Percentiles rank a stretch among this genome's conserved stretches.
phyloP scores from a whole-genome alignment of 2,329 filamentous ascomycete species.

The Botryosphaeria dothidea region DNA sequence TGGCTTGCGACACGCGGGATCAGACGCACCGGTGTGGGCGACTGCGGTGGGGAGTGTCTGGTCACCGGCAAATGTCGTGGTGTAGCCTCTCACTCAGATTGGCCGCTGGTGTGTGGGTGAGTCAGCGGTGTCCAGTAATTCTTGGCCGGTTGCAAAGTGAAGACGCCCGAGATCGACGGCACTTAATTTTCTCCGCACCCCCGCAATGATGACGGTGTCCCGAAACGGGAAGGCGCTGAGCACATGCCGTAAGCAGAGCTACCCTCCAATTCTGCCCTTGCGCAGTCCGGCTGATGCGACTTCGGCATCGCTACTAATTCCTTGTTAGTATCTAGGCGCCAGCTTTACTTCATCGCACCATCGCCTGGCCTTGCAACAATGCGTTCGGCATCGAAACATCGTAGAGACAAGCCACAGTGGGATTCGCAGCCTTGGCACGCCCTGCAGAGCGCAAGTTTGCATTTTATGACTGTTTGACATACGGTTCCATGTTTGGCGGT shows the following conservation, averaged over 20 bases:
- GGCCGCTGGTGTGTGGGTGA: neutral
- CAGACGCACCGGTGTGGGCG: neutral
- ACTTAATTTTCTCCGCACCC: neutral
- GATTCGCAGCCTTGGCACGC: neutral
- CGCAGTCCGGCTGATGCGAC: neutral
- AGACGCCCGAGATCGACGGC: neutral
- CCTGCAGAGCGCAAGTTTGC: neutral
- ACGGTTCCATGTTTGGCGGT: too few relatives aligned
- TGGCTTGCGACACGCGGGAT: neutral
- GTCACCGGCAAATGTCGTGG: slow-evolving; percentile 1
- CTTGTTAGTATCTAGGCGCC: neutral
- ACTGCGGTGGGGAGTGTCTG: neutral
- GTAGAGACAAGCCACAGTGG: neutral
- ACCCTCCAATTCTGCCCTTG: neutral
- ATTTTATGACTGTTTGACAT: too few relatives aligned
- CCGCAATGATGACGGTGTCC: slow-evolving; percentile 6
- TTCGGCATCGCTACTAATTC: neutral
- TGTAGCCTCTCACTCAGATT: neutral
- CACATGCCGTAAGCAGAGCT: neutral
- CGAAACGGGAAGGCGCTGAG: neutral
- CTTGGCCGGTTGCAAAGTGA: neutral
- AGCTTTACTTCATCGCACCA: too few relatives aligned
- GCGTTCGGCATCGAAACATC: too few relatives aligned
- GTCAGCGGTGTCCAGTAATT: neutral
- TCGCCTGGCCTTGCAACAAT: neutral